Evolutionary conservation across 306 rosid species (phyloP), one percentile per base, ranked within the genome.

Genomic region (Urtica urens): DNA sequence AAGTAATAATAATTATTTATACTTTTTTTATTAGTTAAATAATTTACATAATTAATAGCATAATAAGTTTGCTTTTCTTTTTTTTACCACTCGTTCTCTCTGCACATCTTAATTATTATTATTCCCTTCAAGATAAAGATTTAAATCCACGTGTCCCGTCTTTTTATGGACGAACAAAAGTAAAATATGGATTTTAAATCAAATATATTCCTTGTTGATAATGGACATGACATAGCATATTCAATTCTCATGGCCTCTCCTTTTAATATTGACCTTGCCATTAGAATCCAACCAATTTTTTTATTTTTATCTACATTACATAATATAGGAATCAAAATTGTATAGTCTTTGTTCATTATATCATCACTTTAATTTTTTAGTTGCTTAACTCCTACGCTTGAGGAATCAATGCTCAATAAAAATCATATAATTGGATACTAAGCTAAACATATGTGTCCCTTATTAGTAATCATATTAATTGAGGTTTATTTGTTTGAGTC

Each of bases 1-100:
- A 90, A 95, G 99, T 90, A 34, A 12, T 3, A 15, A 28, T 12
- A 16, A 6, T 41, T 10, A 41, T 15, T 49, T 26, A 19, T 24
- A 28, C 4, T 28, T 28, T 28, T 10, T 7, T 4, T 35, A 35
- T 3, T n/a, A n/a, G n/a, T n/a, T n/a, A n/a, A n/a, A n/a, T n/a
- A n/a, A n/a, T n/a, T n/a, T n/a, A n/a, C n/a, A n/a, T n/a, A n/a
- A n/a, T n/a, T n/a, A n/a, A n/a, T n/a, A n/a, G n/a, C n/a, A n/a
- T n/a, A n/a, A n/a, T n/a, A n/a, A n/a, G n/a, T n/a, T n/a, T n/a
- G n/a, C n/a, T n/a, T n/a, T n/a, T n/a, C n/a, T n/a, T n/a, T n/a
- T n/a, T n/a, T n/a, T n/a, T n/a, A n/a, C n/a, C n/a, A n/a, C n/a
- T n/a, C n/a, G n/a, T n/a, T n/a, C n/a, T n/a, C n/a, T n/a, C n/a